Conservation (phyloP, 176 grass and related monocot species). For the Themeda triandra region DNA sequence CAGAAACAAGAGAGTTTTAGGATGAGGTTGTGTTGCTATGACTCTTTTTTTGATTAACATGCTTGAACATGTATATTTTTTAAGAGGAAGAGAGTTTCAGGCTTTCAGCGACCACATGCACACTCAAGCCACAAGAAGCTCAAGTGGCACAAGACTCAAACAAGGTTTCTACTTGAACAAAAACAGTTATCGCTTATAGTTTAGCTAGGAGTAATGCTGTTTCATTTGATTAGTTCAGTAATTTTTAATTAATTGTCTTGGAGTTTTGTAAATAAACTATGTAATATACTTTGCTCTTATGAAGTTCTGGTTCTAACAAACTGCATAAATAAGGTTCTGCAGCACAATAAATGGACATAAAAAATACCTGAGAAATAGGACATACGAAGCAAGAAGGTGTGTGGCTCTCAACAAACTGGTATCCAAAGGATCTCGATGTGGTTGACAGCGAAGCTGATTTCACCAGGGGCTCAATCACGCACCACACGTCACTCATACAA, state of each 20-base stretch:
- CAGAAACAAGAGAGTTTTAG: background rate
- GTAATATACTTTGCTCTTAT: background rate
- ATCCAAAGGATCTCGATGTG: background rate
- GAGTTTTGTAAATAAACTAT: background rate
- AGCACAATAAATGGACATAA: background rate
- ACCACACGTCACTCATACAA: constrained; percentile 64
- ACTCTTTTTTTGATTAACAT: no score
- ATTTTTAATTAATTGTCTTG: background rate
- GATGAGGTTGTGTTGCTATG: background rate
- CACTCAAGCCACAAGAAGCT: background rate
- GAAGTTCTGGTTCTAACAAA: background rate
- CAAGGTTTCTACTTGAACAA: background rate
- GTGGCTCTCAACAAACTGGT: background rate
- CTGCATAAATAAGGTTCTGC: background rate
- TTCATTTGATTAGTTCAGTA: background rate
- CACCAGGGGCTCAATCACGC: constrained; percentile 52
- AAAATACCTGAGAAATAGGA: constrained; percentile 74
- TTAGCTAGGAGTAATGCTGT: background rate
- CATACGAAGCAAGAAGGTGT: constrained; percentile 66
- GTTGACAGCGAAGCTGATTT: constrained; percentile 28
- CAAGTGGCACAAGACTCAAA: background rate
- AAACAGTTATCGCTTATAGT: background rate
- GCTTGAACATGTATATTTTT: no score
- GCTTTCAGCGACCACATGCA: no score
- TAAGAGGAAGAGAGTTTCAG: no score